phyloP scores from a whole-genome alignment of 495 filamentous ascomycete genomes.

The Penicillium paxilli region DNA sequence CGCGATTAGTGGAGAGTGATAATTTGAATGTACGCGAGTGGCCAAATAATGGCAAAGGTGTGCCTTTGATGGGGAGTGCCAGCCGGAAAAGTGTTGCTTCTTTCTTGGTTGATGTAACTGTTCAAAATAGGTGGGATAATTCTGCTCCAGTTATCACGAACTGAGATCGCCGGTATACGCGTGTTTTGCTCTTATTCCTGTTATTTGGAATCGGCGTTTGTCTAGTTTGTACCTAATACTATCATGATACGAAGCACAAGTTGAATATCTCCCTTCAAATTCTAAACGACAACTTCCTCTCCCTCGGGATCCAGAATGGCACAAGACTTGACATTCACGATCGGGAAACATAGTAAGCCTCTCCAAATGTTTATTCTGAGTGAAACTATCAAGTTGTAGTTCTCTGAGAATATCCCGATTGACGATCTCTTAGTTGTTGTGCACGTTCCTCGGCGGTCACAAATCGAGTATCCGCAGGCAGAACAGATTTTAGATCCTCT shows the following conservation, averaged over 20 bases:
- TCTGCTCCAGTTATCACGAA: slow-evolving; percentile 30
- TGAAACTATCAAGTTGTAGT: neutral
- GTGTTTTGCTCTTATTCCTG: neutral
- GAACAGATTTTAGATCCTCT: neutral
- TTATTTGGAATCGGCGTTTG: neutral
- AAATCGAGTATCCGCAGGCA: neutral
- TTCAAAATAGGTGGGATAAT: slow-evolving; percentile 21
- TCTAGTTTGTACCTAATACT: no score
- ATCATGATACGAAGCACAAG: no score
- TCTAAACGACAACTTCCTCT: no score
- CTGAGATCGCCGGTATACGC: no score
- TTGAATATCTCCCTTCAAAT: no score
- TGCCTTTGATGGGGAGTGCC: slow-evolving; percentile 24
- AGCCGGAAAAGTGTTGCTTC: slow-evolving; percentile 28
- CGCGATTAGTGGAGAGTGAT: slow-evolving; percentile 31
- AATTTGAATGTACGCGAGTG: slow-evolving; percentile 21
- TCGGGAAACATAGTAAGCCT: no score
- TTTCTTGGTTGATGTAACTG: slow-evolving; percentile 23
- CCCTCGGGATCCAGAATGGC: no score
- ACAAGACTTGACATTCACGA: no score
- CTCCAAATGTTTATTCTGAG: neutral
- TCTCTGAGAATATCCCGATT: neutral
- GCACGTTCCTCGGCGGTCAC: neutral
- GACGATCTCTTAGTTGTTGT: neutral
- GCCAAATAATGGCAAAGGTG: slow-evolving; percentile 28